phyloP scores from a whole-genome alignment of 2,329 filamentous ascomycete genomes.

The Claviceps monticola region DNA sequence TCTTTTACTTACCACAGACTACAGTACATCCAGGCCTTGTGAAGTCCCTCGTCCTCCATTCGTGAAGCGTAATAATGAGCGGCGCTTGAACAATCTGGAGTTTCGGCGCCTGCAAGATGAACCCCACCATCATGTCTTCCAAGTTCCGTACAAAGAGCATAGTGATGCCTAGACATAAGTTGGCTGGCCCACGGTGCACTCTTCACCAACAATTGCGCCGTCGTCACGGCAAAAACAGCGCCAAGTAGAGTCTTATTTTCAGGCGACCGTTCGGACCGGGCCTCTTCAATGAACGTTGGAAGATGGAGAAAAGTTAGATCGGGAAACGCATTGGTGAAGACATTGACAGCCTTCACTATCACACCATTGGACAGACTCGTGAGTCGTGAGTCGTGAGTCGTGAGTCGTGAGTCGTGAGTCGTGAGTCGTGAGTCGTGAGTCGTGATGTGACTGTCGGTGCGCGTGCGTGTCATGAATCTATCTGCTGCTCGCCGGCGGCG shows the following conservation, averaged over 20 bases:
- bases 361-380: constrained; percentile 11
- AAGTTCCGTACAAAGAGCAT: constrained; percentile 15
- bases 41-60: constrained; percentile 29
- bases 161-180: constrained; percentile 19
- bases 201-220: constrained; percentile 17
- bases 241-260: constrained; percentile 18
- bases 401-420: too few species aligned
- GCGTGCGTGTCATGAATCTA: too few species aligned
- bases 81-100: constrained; percentile 24
- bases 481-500: background rate
- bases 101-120: constrained; percentile 16
- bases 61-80: constrained; percentile 25
- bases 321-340: constrained; percentile 21
- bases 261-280: constrained; percentile 8
- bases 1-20: constrained; percentile 5
- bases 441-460: constrained; percentile 12
- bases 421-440: constrained; percentile 7
- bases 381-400: too few species aligned
- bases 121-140: constrained; percentile 12
- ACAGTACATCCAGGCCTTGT: constrained; percentile 28
- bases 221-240: constrained; percentile 17
- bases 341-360: constrained; percentile 19
- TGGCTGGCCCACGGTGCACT: constrained; percentile 15
- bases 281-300: constrained; percentile 15
- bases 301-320: constrained; percentile 22